Evolutionary conservation across 192 early-diverging fungal genomes (phyloP).

Genomic region (Jimgerdemannia flammicorona): DNA sequence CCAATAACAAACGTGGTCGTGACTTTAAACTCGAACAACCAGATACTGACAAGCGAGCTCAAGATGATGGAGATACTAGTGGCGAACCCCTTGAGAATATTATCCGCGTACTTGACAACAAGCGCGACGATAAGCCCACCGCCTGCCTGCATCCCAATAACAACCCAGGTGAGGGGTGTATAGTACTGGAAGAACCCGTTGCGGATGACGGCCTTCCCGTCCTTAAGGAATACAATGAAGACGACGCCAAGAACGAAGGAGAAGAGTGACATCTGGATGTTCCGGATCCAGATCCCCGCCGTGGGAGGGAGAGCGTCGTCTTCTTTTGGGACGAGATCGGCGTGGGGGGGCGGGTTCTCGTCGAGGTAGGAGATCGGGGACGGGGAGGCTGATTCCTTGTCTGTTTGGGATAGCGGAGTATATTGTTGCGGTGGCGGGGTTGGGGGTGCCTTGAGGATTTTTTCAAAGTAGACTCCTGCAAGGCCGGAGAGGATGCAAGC

Average conservation of each 20-base stretch:
- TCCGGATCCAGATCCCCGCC: conserved; percentile 76
- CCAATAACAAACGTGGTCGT: conserved; percentile 72
- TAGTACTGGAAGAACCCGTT: conserved; percentile 93
- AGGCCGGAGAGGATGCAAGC: conserved; percentile 92
- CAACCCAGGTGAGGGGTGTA: conserved; percentile 70
- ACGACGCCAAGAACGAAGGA: conserved; percentile 76
- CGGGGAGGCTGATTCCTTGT: neutral
- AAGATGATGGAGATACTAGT: conserved; percentile 95
- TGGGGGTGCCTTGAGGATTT: conserved; percentile 81
- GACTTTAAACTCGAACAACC: conserved; percentile 79
- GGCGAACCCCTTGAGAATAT: conserved; percentile 99
- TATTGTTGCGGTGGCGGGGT: conserved; percentile 9
- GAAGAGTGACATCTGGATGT: conserved; percentile 89
- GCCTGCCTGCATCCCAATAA: conserved; percentile 84
- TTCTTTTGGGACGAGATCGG: conserved; percentile 1
- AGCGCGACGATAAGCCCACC: conserved; percentile 95
- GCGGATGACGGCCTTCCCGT: conserved; percentile 61
- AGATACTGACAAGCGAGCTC: conserved; percentile 78
- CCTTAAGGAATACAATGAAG: conserved; percentile 75
- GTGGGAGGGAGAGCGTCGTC: conserved; percentile 7
- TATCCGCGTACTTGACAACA: conserved; percentile 98
- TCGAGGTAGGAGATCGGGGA: neutral
- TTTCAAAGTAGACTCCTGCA: conserved; percentile 99
- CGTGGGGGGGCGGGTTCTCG: neutral
- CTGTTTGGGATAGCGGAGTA: conserved; percentile 12